Evolutionary conservation across 257 asterid genomes (phyloP), one percentile per base, ranked within the genome.

Genomic region (Jacaranda copaia): DNA sequence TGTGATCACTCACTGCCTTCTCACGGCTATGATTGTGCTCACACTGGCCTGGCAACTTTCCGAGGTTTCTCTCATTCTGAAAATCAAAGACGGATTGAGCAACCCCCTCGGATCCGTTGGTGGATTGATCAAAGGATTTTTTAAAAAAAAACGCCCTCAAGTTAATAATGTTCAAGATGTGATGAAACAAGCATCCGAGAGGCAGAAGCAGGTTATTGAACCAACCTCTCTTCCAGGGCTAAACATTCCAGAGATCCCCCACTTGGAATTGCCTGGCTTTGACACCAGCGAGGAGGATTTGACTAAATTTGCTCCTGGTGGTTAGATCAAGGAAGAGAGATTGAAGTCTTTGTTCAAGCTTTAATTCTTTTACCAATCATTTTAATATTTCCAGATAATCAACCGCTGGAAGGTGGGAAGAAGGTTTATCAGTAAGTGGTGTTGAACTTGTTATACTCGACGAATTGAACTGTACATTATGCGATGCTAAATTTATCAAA

Each of bases 41-140:
- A 95, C 99, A 1, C 46, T 89, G 11, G 81, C 84, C 18, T 95
- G 99, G 99, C 98, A 93, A 72, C 68, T 93, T 53, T 95, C 99
- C 0, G 96, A 93, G 66, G 88, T 91, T 4, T 91, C 99, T 5
- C 76, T 93, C 8, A 79, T 91, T 61, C 64, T 87, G 55, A 93
- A 78, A 69, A 40, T 93, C 35, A 93, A 83, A 79, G 73, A 91
- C 4, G 88, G 89, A 20, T 12, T 95, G 53, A 87, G 56, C 74
- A 83, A 93, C 35, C 99, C 98, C 1, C 8, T 93, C 35, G 81
- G 69, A 80, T 81, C 89, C 61, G 38, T 89, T 0, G 83, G 87
- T 5, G 84, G 87, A 6, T 11, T 79, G 9, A 0, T 89, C 48
- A 61, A 59, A 38, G 80, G 88, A 0, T 59, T 88, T 39, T 19